Evolutionary conservation across 2,329 filamentous ascomycete species (phyloP).

Genomic region (Aspergillus flavus): DNA sequence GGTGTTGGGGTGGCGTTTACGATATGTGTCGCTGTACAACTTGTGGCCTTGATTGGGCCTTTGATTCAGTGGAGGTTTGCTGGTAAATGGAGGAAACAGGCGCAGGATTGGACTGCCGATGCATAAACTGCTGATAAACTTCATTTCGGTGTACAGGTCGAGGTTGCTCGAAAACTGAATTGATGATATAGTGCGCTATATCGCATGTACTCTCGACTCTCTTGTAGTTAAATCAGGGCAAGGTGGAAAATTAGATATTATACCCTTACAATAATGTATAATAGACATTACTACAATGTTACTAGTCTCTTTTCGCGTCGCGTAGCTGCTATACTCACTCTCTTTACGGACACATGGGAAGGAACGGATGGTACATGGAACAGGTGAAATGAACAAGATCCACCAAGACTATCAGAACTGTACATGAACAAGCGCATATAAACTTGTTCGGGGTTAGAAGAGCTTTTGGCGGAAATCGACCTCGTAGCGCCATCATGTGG

Average conservation of each 20-base stretch:
- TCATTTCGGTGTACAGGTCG: no score
- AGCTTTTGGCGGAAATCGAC: no score
- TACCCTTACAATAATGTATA: background rate
- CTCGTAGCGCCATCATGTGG: no score
- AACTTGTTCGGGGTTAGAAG: no score
- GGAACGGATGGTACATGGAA: no score
- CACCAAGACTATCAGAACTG: no score
- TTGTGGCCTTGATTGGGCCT: slow-evolving; percentile 49
- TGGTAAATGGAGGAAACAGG: slow-evolving; percentile 37
- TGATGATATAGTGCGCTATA: background rate
- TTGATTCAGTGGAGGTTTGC: slow-evolving; percentile 50
- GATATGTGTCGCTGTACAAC: slow-evolving; percentile 47
- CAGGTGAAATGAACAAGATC: no score
- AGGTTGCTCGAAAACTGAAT: background rate
- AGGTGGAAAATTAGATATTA: background rate
- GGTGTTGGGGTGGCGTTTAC: slow-evolving; percentile 54
- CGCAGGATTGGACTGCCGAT: background rate
- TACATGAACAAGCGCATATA: no score
- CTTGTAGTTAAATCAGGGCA: rapidly evolving
- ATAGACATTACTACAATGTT: background rate
- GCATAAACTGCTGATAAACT: background rate
- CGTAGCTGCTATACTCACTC: background rate
- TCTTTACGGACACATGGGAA: no score
- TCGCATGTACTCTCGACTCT: background rate
- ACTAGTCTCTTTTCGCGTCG: background rate